phyloP scores from a whole-genome alignment of 169 alveolate genomes.

The Miamiensis avidus region DNA sequence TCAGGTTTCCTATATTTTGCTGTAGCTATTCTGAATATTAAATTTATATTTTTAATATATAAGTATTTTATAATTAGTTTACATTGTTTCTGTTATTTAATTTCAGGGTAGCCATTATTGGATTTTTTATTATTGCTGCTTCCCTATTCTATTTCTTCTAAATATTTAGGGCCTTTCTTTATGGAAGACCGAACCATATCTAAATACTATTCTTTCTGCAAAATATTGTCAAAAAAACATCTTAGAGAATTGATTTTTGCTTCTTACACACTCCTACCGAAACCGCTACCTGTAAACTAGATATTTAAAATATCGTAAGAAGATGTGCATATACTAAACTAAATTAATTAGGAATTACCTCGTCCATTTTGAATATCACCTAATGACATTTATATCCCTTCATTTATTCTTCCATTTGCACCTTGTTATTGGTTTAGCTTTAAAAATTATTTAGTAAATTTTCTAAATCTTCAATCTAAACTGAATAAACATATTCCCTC shows the following conservation, averaged over 20 bases:
- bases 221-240: neutral
- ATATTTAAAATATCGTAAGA: no score
- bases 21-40: neutral
- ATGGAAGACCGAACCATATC: neutral
- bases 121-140: no score
- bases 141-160: neutral
- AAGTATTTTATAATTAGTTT: no score
- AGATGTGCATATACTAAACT: neutral
- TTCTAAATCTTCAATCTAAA: neutral
- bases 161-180: neutral
- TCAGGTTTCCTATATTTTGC: neutral
- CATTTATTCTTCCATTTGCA: neutral
- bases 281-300: neutral
- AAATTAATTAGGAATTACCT: neutral
- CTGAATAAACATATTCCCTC: neutral
- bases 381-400: neutral
- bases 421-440: no score
- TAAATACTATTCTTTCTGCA: no score
- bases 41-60: no score
- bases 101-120: neutral
- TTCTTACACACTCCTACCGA: neutral
- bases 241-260: neutral
- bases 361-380: neutral
- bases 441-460: no score
- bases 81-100: no score